Percentiles rank a stretch among this genome's conserved stretches.
Evolutionary conservation across 164 flowering plant genomes (phyloP).

Genomic region (Chimonanthus praecox): DNA sequence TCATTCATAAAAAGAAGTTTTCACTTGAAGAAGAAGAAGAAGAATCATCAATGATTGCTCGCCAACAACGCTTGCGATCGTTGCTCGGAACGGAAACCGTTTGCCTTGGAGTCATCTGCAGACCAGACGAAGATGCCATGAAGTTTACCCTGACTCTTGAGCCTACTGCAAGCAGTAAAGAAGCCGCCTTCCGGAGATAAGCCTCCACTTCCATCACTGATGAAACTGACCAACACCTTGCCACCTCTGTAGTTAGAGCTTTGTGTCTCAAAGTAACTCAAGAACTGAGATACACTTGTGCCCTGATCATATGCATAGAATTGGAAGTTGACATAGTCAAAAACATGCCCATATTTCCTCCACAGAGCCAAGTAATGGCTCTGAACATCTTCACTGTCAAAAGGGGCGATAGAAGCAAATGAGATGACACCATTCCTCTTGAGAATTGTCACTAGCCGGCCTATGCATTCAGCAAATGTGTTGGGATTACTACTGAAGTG

Average conservation of each 20-base stretch:
- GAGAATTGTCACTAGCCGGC: constrained; percentile 30
- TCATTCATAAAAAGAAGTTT: background rate
- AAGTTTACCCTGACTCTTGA: constrained; percentile 29
- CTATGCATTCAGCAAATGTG: constrained; percentile 48
- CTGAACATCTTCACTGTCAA: constrained; percentile 36
- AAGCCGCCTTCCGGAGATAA: constrained; percentile 40
- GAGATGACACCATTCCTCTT: constrained; percentile 35
- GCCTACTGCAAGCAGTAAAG: constrained; percentile 42
- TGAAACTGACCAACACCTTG: constrained; percentile 40
- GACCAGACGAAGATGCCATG: constrained; percentile 57
- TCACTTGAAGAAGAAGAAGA: background rate
- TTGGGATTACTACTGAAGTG: constrained; percentile 35
- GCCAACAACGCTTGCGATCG: constrained; percentile 41
- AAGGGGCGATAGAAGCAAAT: constrained; percentile 62
- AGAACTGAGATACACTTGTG: constrained; percentile 40
- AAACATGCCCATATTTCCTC: constrained; percentile 31
- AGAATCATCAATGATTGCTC: constrained; percentile 7
- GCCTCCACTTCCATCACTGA: constrained; percentile 43
- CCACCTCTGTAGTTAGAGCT: constrained; percentile 39
- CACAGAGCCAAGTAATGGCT: constrained; percentile 44
- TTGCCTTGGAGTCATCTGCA: constrained; percentile 48
- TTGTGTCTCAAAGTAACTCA: constrained; percentile 30
- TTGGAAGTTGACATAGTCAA: constrained; percentile 60
- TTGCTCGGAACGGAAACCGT: constrained; percentile 39
- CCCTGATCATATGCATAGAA: constrained; percentile 51